These are phyloP conservation scores for Syncephalastrum sp. DNA, from an alignment of 371 early-diverging fungal genomes.

Conservation along the genomic window DNA sequence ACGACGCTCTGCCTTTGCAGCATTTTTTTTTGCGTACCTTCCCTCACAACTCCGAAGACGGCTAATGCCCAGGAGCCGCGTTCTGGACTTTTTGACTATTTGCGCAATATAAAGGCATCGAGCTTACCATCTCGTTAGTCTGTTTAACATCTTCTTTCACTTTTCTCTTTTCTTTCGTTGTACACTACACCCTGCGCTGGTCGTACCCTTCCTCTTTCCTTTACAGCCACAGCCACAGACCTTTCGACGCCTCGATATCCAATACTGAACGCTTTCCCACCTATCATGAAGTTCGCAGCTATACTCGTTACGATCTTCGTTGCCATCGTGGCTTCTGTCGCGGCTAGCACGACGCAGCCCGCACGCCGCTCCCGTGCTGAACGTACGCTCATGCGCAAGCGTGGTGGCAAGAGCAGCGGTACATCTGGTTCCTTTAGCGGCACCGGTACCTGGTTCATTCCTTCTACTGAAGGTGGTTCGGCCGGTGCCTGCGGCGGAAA, in stretches of 20 bases:
- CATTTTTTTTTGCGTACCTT: too few species aligned
- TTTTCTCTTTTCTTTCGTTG: slow-evolving; percentile 6
- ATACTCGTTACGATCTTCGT: slow-evolving; percentile 4
- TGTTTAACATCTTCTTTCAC: not conserved
- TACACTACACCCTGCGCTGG: slow-evolving; percentile 7
- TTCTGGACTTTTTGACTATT: too few species aligned
- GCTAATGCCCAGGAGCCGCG: too few species aligned
- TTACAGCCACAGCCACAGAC: too few species aligned
- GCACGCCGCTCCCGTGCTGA: slow-evolving; percentile 8
- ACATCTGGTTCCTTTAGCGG: slow-evolving; percentile 17
- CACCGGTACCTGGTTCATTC: slow-evolving; percentile 27
- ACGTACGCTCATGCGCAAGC: slow-evolving; percentile 8
- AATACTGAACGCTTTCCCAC: not conserved
- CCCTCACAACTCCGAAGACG: too few species aligned
- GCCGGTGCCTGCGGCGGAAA: slow-evolving; percentile 23
- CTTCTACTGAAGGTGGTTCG: slow-evolving; percentile 29
- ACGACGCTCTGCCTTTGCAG: too few species aligned
- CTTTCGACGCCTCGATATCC: slow-evolving; percentile 9
- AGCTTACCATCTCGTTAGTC: too few species aligned
- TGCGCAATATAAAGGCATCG: too few species aligned
- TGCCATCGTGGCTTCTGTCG: slow-evolving; percentile 7
- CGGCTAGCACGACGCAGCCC: not conserved
- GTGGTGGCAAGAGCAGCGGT: not conserved
- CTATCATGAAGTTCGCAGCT: slow-evolving; percentile 3
- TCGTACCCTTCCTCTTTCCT: slow-evolving; percentile 2